Base-by-base conservation (phyloP, 495 filamentous ascomycete species). In the Podospora australis region DNA sequence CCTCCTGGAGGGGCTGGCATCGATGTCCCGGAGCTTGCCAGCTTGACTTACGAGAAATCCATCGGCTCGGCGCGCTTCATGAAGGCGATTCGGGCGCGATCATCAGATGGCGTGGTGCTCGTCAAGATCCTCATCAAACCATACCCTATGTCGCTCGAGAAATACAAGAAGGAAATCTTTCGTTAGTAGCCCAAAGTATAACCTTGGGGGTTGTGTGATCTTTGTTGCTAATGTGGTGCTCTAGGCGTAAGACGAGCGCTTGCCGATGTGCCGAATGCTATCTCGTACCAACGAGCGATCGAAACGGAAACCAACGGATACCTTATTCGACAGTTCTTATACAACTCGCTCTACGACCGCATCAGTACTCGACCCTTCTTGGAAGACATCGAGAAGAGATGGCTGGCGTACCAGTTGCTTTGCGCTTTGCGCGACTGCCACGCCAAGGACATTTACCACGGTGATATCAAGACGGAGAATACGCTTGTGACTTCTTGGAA, bases 391-490 rank as follows among this genome's bases (percentile, higher is more conserved):
- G 94, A 99, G 65, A 99, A 96, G 76, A 95, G 90, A 68, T 99
- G 94, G 92, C 78, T 99, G 35, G 86, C 94, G 1, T 99, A 95
- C 57, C 94, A 99, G 69, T 78, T 99, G 8, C 77, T 99, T 8
- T 95, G 88, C 65, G 92, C 87, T 6, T 72, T 97, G 44, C 81
- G 91, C 26, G 94, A 99, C 61, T 96, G 88, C 56, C 94, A 99
- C 66, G 73, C 83, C 34, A 75, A 86, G n/a, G 86, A 90, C 50
- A 74, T 97, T 43, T 96, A 87, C 64, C 94, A 99, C 64, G 94
- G 94, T 28, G 94, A 99, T 63, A 96, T 99, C 68, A 99, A 99
- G 69, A 89, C 92, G 0, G 91, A 97, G 67, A 99, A 97, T 57
- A 79, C 88, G 23, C 73, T 99, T 41, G 90, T 97, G 34, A 99